Evolutionary conservation across 495 filamentous ascomycete species (phyloP), one percentile per base, ranked within the genome.

Genomic region (Pyrenula aspistea): DNA sequence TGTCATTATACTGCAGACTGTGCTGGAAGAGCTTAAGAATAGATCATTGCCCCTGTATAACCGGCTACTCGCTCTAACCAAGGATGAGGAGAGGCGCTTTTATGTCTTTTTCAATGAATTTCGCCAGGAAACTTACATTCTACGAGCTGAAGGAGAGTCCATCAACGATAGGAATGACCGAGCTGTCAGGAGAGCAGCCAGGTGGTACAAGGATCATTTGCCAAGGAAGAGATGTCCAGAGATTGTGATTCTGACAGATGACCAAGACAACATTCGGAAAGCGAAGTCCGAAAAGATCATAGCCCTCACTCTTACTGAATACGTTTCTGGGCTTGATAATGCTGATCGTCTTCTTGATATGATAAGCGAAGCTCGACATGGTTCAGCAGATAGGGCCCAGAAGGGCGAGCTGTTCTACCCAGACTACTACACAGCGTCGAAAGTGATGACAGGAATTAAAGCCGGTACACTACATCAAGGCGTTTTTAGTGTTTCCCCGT

Each of bases 21-120:
- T 96, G 24, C 83, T 98, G 21, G 93, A 98, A 69, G 93, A 97
- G 71, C 80, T 98, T 53, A 84, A 87, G 61, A 96, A 96, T 66
- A 83, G 91, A 53, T 97, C 93, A 10, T 68, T 97, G 55, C 93
- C 93, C 22, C 77, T 98, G 53, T 98, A 97, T 74, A 95, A 96
- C 65, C 90, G 93, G 47, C 76, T 97, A 19, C 81, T 96, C 54
- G 79, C 83, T 20, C 73, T 98, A 62, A 94, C 91, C 24, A 94
- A 88, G 67, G 95, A 90, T 62, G 88, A 94, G 63, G 91, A 95
- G 36, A 97, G 97, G 72, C 83, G 91, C 12, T 97, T 95, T 65
- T 97, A 96, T 67, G 87, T 98, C 51, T 98, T 98, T 71, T 97
- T 97, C 78, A 98, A 98, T 69, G 93, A 98, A 57, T 98, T 98